phyloP scores from a whole-genome alignment of 2,329 filamentous ascomycete genomes.

The Kalmusia sp. region DNA sequence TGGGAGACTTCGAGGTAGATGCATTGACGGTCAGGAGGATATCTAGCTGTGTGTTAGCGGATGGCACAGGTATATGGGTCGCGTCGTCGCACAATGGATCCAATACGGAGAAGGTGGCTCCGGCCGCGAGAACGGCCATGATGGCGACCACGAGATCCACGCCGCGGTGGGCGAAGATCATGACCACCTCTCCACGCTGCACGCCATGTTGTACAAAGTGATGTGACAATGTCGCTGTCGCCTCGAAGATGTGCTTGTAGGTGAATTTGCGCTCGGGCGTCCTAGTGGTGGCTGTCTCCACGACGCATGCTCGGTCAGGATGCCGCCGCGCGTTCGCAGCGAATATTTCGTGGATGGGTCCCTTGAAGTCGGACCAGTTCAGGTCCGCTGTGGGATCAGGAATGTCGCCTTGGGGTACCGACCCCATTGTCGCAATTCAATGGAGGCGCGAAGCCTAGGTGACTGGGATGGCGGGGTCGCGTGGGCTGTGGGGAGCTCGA shows the following conservation, averaged over 20 bases:
- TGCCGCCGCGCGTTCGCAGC: slow-evolving; percentile 69
- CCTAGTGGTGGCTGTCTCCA: slow-evolving; percentile 65
- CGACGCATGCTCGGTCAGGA: slow-evolving; percentile 72
- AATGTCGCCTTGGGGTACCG: slow-evolving; percentile 39
- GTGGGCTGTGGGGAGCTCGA: slow-evolving; percentile 1
- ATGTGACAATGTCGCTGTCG: slow-evolving; percentile 80
- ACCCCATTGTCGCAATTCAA: slow-evolving; percentile 38
- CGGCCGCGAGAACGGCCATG: slow-evolving; percentile 73
- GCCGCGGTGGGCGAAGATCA: slow-evolving; percentile 86
- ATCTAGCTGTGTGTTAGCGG: slow-evolving; percentile 55
- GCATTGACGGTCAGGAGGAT: slow-evolving; percentile 80
- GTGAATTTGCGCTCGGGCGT: slow-evolving; percentile 73
- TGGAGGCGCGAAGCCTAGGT: slow-evolving; percentile 16
- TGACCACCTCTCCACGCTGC: slow-evolving; percentile 83
- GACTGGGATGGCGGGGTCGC: slow-evolving; percentile 22
- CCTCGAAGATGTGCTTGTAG: slow-evolving; percentile 86
- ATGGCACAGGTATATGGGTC: neutral
- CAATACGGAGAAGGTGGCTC: slow-evolving; percentile 69
- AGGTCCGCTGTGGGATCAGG: slow-evolving; percentile 73
- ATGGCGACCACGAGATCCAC: slow-evolving; percentile 80
- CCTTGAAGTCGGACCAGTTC: slow-evolving; percentile 70
- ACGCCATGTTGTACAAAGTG: slow-evolving; percentile 77
- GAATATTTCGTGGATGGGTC: slow-evolving; percentile 76
- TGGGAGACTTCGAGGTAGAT: slow-evolving; percentile 83
- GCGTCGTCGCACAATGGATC: slow-evolving; percentile 69